Base-by-base conservation (phyloP, 2,329 filamentous ascomycete species). In the Stromatinia cepivora region DNA sequence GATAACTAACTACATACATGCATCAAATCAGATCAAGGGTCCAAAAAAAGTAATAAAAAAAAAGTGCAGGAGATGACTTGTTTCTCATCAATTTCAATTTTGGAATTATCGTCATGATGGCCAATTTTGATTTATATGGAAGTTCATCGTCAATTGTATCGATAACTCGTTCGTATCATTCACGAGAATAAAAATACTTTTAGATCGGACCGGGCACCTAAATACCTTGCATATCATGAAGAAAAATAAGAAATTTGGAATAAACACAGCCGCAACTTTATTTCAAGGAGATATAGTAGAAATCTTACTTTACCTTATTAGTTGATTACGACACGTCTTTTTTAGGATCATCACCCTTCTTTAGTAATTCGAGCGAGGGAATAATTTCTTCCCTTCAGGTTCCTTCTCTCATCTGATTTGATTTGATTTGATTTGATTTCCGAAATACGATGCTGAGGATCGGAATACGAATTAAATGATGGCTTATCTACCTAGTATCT, bases 301-400 rank as follows among this genome's bases (percentile, higher is more conserved):
- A 54, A 53, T 8, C 52, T 53, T 53, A 53, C 52, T 53, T 53
- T n/a, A n/a, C n/a, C n/a, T n/a, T n/a, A n/a, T n/a, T n/a, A n/a
- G n/a, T n/a, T n/a, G n/a, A n/a, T n/a, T n/a, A n/a, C n/a, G n/a
- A n/a, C n/a, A n/a, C n/a, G 52, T 10, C 25, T 28, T 54, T 25
- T 54, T 7, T 36, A n/a, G 20, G 28, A 34, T 56, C 20, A 34
- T 56, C 31, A 34, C 31, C 52, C 52, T 54, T 22, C 52, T 20
- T 20, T 31, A 25, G 20, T 13, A 56, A 34, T 36, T 56, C 28
- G 17, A 56, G 3, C 5, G 28, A 22, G 53, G 31, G 34, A 34
- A 56, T 31, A 56, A 22, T 34, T 31, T 31, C 22, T 28, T 28
- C 20, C 8, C 1, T 54, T 54, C 52, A 17, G 11, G n/a, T 28